Base-by-base conservation (phyloP, 139 green algal genomes). In the Chlamydomonas sp. region DNA sequence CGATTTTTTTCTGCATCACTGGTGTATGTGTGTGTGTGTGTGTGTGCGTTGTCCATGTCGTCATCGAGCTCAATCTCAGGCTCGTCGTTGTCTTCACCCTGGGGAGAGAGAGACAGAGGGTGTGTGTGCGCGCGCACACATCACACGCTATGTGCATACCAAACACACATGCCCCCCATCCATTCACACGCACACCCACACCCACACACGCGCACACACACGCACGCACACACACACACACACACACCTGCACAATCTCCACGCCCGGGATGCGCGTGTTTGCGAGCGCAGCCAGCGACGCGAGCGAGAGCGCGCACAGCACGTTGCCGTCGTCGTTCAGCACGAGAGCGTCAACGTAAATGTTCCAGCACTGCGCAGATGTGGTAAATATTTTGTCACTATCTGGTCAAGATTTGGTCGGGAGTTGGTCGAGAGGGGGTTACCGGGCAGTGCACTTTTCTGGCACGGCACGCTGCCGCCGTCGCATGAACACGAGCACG, bases 261-360 rank as follows among this genome's bases (percentile, higher is more conserved):
- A 88, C 81, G 38, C 71, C 73, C 1, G 83, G 83, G 20, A 95
- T 68, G 1, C 72, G 67, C 0, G 87, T 89, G 72, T 88, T 75
- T 5, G 73, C 37, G 33, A 95, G 77, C 0, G 89, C 89, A 6
- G 83, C 80, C 54, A 85, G 66, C 3, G 75, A 69, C 3, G 90
- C 91, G 4, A 92, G 80, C 59, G 79, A 85, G 38, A 90, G 62
- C 3, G 91, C 90, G 62, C 89, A 87, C 35, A 92, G 73, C 58
- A 96, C 70, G 65, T 86, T 90, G 67, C 91, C 91, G 54, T 91
- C 90, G 20, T 85, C 77, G 48, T 88, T 88, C 10, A 97, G 72
- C 28, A 97, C 76, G 28, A 97, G 76, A 0, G 75, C 87, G 49
- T 97, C 91, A 1, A 96, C 67, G 50, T 88, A 85, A 47, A 97